Evolutionary conservation across 108 stramenopile genomes (phyloP).

Genomic region (Skeletonema potamos): DNA sequence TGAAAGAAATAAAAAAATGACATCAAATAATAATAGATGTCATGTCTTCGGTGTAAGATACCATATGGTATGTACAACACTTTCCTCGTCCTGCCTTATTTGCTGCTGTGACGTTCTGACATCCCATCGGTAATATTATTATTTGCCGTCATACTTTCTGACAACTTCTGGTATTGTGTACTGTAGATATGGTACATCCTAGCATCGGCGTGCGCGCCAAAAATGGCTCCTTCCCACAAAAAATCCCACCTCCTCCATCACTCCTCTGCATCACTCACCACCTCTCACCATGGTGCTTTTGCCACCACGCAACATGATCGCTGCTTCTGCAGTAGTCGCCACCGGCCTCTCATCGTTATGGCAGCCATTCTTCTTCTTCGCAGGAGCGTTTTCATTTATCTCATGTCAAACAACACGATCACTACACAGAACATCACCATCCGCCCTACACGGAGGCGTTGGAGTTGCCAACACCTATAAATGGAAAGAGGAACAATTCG

Average conservation of each 20-base stretch:
- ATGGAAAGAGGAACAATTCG: conserved; percentile 84
- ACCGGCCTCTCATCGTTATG: neutral
- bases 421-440: neutral
- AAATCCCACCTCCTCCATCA: neutral
- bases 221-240: neutral
- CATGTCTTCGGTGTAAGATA: no score
- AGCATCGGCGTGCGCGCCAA: neutral
- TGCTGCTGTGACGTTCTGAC: no score
- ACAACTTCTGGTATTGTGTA: no score
- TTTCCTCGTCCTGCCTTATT: no score
- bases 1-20: no score
- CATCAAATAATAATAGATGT: no score
- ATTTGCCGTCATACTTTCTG: no score
- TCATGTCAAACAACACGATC: neutral
- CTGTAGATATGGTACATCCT: no score
- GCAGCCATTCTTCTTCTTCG: neutral
- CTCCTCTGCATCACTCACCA: neutral
- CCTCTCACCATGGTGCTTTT: neutral
- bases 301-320: neutral
- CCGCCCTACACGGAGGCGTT: conserved; percentile 40
- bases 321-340: neutral
- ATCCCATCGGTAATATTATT: no score
- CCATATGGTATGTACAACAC: no score
- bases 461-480: conserved; percentile 68
- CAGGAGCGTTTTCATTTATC: neutral